A percentile compares a stretch with the other conserved stretches of the same genome.
Evolutionary conservation across 306 rosid species (phyloP).

Genomic region (Medicago lupulina): DNA sequence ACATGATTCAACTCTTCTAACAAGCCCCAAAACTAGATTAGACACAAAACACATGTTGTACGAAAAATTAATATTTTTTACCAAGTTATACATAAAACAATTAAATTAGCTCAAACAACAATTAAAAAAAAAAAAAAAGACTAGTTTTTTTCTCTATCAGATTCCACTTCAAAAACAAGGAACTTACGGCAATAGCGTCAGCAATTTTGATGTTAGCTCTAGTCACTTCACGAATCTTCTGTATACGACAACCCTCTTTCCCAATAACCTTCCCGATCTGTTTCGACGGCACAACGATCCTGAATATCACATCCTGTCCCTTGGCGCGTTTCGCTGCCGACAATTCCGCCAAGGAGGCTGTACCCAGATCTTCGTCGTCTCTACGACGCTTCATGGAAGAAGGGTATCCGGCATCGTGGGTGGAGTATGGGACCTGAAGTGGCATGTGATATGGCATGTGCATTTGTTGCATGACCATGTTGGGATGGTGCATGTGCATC

Average conservation of each 20-base stretch:
- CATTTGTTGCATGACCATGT: conserved; percentile 43
- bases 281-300: conserved; percentile 83
- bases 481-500: conserved; percentile 37
- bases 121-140: background rate
- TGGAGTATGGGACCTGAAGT: conserved; percentile 37
- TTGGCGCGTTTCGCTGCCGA: conserved; percentile 65
- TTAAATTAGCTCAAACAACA: background rate
- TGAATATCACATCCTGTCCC: conserved; percentile 79
- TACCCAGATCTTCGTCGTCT: conserved; percentile 58
- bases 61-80: too few species aligned
- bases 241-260: conserved; percentile 84
- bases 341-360: conserved; percentile 36
- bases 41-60: background rate
- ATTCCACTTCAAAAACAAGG: background rate
- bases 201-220: conserved; percentile 87
- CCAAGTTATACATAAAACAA: background rate
- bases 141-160: background rate
- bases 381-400: conserved; percentile 74
- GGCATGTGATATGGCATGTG: conserved; percentile 52
- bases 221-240: conserved; percentile 83
- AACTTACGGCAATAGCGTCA: conserved; percentile 73
- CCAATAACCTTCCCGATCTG: conserved; percentile 99
- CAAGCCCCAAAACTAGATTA: conserved; percentile 13
- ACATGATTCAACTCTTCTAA: conserved; percentile 21
- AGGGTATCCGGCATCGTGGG: conserved; percentile 41